These are phyloP conservation scores for Aegilops tauschii DNA, from an alignment of 176 grass and related monocot species.

Conservation along the genomic window DNA sequence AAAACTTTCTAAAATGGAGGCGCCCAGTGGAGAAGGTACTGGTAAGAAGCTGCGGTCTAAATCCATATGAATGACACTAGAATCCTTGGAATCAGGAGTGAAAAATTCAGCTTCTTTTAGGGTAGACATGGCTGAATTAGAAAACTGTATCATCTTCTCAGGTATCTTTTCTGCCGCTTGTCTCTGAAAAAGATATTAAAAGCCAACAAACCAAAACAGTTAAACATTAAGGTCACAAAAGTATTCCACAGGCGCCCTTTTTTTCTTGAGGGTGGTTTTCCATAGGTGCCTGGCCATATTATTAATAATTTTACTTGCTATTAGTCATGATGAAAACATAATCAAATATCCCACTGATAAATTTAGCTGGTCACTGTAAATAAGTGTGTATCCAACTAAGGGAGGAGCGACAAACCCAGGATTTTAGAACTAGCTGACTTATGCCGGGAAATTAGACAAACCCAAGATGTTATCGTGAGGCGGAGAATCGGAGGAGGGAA, in stretches of 20 bases:
- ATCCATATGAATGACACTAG: conserved; percentile 78
- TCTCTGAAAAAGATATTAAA: conserved; percentile 52
- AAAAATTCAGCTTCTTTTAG: conserved; percentile 82
- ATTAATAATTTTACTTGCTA: no score
- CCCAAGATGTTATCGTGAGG: neutral
- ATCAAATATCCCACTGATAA: no score
- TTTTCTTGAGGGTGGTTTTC: no score
- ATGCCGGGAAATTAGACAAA: no score
- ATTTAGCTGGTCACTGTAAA: no score
- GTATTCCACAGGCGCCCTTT: no score
- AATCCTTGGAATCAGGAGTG: conserved; percentile 35
- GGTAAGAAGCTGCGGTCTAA: conserved; percentile 83
- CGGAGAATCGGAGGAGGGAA: neutral
- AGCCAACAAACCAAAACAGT: no score
- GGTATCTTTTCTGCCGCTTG: conserved; percentile 47
- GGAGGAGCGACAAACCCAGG: neutral
- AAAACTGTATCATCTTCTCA: conserved; percentile 77
- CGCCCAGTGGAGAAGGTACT: conserved; percentile 61
- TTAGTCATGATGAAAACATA: no score
- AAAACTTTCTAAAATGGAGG: conserved; percentile 92
- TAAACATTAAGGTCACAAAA: no score
- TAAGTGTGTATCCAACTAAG: conserved; percentile 6
- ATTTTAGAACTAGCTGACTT: no score
- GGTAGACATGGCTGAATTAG: conserved; percentile 65
- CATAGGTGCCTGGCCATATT: no score